A percentile compares a stretch with the other conserved stretches of the same genome.
phyloP scores from a whole-genome alignment of 306 rosid genomes.

The Hippophae rhamnoides region DNA sequence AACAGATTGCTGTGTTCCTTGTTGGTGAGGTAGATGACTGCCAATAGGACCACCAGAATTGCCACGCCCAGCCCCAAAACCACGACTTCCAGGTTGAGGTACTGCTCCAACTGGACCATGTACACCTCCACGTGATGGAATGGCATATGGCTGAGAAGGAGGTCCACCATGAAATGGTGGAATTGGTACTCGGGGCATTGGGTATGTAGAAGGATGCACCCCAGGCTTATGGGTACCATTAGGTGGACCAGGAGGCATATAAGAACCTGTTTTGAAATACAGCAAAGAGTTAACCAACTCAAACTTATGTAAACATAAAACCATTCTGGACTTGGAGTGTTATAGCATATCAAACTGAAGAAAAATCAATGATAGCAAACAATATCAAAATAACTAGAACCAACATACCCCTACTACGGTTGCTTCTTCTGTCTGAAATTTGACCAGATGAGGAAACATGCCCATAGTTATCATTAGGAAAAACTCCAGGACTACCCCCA shows the following conservation, averaged over 20 bases:
- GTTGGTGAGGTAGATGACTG: conserved; percentile 73
- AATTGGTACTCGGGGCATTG: conserved; percentile 82
- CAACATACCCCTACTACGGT: conserved; percentile 85
- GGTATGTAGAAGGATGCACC: conserved; percentile 75
- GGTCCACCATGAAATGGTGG: conserved; percentile 81
- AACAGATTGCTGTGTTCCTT: conserved; percentile 65
- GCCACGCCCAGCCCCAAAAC: conserved; percentile 92
- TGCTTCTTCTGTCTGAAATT: conserved; percentile 60
- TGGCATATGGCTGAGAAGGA: conserved; percentile 95
- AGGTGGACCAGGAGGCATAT: conserved; percentile 73
- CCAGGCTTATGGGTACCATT: conserved; percentile 93
- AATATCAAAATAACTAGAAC: conserved; percentile 1
- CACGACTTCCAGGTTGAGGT: conserved; percentile 87
- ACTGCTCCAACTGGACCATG: conserved; percentile 99
- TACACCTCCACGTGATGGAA: conserved; percentile 92
- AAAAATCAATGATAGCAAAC: no score
- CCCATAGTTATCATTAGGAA: conserved; percentile 58
- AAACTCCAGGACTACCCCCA: conserved; percentile 91
- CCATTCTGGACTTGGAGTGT: no score
- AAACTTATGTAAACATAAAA: no score
- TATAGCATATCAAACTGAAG: no score
- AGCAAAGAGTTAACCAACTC: no score
- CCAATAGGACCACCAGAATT: conserved; percentile 75
- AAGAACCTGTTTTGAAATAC: conserved; percentile 51
- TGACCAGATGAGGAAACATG: conserved; percentile 50